Percentiles rank a stretch among this genome's conserved stretches.
Evolutionary conservation across 345 rosid genomes (phyloP).

Genomic region (Syzygium jambos): DNA sequence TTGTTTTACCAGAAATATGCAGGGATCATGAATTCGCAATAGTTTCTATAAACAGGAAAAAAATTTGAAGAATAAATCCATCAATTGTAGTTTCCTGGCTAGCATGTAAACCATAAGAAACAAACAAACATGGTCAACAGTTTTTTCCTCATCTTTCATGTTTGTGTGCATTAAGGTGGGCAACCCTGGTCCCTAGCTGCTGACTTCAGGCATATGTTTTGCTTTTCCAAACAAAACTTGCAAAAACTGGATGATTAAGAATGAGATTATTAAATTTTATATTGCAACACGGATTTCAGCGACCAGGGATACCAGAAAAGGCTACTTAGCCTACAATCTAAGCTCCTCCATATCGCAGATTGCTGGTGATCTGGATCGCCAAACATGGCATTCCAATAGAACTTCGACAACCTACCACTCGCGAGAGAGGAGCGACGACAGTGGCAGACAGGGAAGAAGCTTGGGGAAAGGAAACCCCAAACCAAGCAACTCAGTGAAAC

Average conservation of each 20-base stretch:
- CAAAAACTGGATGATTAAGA: not conserved
- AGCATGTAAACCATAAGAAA: not conserved
- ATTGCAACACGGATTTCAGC: not conserved
- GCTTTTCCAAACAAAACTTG: not conserved
- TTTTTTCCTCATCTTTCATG: not conserved
- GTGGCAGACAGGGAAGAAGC: too few relatives aligned
- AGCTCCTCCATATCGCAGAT: not conserved
- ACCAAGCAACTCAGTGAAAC: not conserved
- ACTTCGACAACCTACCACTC: too few relatives aligned
- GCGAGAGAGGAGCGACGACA: not conserved
- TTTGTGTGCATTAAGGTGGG: not conserved
- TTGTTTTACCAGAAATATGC: not conserved
- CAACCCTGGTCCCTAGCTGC: not conserved
- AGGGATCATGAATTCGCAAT: not conserved
- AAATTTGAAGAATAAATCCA: not conserved
- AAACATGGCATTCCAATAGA: too few relatives aligned
- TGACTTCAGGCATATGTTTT: not conserved
- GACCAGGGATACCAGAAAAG: not conserved
- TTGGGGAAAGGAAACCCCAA: not conserved
- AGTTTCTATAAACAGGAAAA: not conserved
- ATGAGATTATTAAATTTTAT: not conserved
- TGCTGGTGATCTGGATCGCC: not conserved
- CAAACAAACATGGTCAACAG: not conserved
- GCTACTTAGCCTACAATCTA: not conserved
- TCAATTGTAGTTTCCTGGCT: not conserved